phyloP scores from a whole-genome alignment of 345 rosid genomes.

The Noccaea bulbosa region DNA sequence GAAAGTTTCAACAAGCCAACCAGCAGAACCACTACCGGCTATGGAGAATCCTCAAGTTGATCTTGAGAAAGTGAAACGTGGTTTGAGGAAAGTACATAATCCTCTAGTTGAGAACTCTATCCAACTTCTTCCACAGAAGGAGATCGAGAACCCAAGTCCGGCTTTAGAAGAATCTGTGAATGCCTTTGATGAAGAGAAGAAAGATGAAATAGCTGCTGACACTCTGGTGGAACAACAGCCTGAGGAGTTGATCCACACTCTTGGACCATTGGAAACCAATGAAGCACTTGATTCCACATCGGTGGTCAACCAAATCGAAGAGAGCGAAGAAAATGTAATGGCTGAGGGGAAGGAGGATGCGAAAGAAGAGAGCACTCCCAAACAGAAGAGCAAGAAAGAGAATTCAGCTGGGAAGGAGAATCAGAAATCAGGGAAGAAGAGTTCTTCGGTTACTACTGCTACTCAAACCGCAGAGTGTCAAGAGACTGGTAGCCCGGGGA shows the following conservation, averaged over 20 bases:
- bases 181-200: conserved; percentile 45
- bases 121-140: conserved; percentile 56
- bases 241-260: conserved; percentile 43
- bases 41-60: conserved; percentile 74
- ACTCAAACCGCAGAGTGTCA: conserved; percentile 55
- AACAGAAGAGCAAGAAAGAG: conserved; percentile 48
- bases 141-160: conserved; percentile 54
- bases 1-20: conserved; percentile 59
- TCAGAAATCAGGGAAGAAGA: conserved; percentile 54
- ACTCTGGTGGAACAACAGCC: conserved; percentile 39
- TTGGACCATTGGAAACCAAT: conserved; percentile 44
- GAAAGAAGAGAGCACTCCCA: conserved; percentile 54
- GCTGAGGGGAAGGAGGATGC: conserved; percentile 47
- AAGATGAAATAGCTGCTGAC: conserved; percentile 38
- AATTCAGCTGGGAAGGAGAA: conserved; percentile 53
- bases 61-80: conserved; percentile 89
- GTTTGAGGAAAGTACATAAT: conserved; percentile 79
- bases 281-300: conserved; percentile 45
- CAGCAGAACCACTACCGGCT: conserved; percentile 48
- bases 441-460: conserved; percentile 40
- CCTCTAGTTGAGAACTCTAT: conserved; percentile 62
- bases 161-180: conserved; percentile 49
- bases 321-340: conserved; percentile 42
- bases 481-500: conserved; percentile 53
- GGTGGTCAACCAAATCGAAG: conserved; percentile 33